These are phyloP conservation scores for Komagataella kurtzmanii DNA, from an alignment of 805 yeast species.

Conservation along the genomic window DNA sequence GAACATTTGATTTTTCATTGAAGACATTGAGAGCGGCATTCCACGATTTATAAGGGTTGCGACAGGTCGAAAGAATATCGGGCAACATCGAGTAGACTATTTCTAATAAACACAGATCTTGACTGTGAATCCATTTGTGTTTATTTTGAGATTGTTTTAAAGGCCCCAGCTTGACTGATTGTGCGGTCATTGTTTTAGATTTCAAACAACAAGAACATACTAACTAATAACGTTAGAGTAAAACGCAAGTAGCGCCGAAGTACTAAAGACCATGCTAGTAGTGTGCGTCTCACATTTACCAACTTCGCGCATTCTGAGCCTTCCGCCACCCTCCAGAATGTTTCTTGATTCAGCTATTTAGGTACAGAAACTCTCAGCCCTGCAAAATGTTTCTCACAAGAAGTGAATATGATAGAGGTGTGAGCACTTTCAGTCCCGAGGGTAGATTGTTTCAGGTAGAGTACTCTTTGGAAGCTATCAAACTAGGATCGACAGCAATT, in stretches of 20 bases:
- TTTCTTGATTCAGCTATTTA: too few species aligned
- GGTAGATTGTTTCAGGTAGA: conserved; percentile 98
- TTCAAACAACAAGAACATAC: not conserved
- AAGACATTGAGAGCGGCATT: not conserved
- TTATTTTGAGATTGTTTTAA: not conserved
- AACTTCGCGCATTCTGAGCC: not conserved
- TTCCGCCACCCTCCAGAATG: not conserved
- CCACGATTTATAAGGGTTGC: not conserved
- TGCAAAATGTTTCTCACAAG: conserved; percentile 85
- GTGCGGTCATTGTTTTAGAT: not conserved
- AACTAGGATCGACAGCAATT: conserved; percentile 94
- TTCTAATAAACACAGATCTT: not conserved
- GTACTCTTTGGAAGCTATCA: conserved; percentile 94
- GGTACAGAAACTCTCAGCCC: conserved; percentile 9
- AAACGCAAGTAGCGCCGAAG: not conserved
- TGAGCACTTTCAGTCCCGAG: conserved; percentile 96
- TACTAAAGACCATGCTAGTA: not conserved
- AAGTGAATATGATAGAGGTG: conserved; percentile 98
- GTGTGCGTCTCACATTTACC: not conserved
- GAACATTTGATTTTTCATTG: not conserved
- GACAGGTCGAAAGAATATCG: not conserved
- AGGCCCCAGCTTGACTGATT: not conserved
- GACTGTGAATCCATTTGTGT: not conserved
- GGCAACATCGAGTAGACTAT: not conserved
- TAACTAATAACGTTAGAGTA: too few species aligned